phyloP scores from a whole-genome alignment of 768 basidiomycete species.

The Tylopilus rubrobrunneus region DNA sequence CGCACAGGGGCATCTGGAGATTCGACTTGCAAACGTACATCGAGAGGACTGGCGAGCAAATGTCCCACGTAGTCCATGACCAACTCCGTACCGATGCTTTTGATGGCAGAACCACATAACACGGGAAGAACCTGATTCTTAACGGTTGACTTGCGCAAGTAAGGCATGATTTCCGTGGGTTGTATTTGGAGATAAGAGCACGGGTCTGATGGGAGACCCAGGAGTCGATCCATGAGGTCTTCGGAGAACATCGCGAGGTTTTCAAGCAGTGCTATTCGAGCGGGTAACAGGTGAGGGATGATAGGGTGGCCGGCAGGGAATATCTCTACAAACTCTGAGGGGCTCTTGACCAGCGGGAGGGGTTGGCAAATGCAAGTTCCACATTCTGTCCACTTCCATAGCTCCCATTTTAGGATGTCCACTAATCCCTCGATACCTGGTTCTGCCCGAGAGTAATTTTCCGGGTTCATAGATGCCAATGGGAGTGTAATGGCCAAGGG shows the following conservation, averaged over 20 bases:
- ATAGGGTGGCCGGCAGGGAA: conserved; percentile 65
- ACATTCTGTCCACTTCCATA: conserved; percentile 69
- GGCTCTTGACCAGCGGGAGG: conserved; percentile 51
- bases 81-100: conserved; percentile 76
- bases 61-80: conserved; percentile 81
- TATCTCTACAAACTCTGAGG: conserved; percentile 38
- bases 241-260: conserved; percentile 79
- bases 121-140: conserved; percentile 69
- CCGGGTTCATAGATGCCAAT: conserved; percentile 68
- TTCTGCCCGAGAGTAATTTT: conserved; percentile 66
- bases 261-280: conserved; percentile 70
- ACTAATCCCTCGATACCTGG: conserved; percentile 84
- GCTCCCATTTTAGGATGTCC: conserved; percentile 78
- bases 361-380: conserved; percentile 39
- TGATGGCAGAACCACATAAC: conserved; percentile 78
- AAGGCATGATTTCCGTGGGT: conserved; percentile 48
- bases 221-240: conserved; percentile 69
- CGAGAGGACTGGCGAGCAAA: conserved; percentile 72
- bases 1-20: conserved; percentile 48
- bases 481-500: conserved; percentile 71
- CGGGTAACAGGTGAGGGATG: conserved; percentile 57
- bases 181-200: conserved; percentile 65
- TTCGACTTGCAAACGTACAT: conserved; percentile 50
- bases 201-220: conserved; percentile 52
- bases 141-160: conserved; percentile 67